Percentiles rank a stretch among this genome's conserved stretches.
These are phyloP conservation scores for Prunus yedoensis DNA, from an alignment of 331 rosid genomes.

Conservation along the genomic window DNA sequence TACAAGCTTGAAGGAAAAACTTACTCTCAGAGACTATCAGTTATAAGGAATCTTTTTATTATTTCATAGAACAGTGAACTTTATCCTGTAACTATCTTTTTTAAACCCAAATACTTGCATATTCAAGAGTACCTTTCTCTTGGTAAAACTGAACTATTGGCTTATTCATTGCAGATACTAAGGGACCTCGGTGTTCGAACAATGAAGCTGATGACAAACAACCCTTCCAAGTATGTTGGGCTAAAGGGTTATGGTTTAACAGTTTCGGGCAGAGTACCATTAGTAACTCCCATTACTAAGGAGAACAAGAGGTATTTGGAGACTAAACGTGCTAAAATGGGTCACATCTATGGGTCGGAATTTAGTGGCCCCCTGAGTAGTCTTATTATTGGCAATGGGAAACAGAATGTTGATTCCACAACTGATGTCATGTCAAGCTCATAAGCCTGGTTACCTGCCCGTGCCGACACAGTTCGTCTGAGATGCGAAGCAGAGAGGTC, in stretches of 20 bases:
- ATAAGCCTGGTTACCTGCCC: conserved; percentile 15
- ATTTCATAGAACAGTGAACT: conserved; percentile 53
- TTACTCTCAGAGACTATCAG: too few relatives aligned
- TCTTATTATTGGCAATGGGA: conserved; percentile 37
- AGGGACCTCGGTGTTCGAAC: conserved; percentile 49
- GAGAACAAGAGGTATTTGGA: conserved; percentile 37
- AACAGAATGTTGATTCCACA: conserved; percentile 24
- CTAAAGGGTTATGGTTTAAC: conserved; percentile 48
- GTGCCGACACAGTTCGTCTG: not conserved
- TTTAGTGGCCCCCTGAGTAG: conserved; percentile 28
- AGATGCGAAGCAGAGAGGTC: conserved; percentile 3
- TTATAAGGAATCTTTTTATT: too few relatives aligned
- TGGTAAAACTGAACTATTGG: conserved; percentile 33
- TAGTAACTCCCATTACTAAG: conserved; percentile 37
- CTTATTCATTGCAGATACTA: conserved; percentile 39
- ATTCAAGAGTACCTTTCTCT: conserved; percentile 68
- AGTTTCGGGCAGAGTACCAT: conserved; percentile 41
- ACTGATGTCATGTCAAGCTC: conserved; percentile 38
- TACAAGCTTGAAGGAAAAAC: too few relatives aligned
- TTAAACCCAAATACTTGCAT: conserved; percentile 64
- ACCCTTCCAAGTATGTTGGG: conserved; percentile 36
- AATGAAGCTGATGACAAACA: conserved; percentile 51
- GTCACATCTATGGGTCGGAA: conserved; percentile 21
- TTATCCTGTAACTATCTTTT: conserved; percentile 24
- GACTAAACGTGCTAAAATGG: conserved; percentile 36